These are phyloP conservation scores for Auriscalpium orientale DNA, from an alignment of 768 basidiomycete species.

Conservation along the genomic window DNA sequence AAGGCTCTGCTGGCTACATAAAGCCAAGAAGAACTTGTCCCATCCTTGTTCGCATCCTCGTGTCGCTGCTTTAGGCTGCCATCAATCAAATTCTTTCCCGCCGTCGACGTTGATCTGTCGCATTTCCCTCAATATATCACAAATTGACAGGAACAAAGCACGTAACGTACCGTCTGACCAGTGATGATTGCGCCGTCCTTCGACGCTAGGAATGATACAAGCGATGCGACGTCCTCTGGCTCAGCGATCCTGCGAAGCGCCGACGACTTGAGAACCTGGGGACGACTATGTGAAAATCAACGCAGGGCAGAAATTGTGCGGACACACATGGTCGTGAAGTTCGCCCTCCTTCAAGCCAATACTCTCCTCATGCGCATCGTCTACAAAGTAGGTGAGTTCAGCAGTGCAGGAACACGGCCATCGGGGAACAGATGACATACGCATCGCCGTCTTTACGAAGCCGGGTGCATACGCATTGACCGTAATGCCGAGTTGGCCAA, in stretches of 20 bases:
- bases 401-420: not conserved
- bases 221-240: slow-evolving; percentile 11
- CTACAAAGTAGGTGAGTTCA: not conserved
- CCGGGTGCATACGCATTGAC: slow-evolving; percentile 19
- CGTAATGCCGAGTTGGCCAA: not conserved
- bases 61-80: too few species aligned
- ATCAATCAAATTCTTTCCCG: not conserved
- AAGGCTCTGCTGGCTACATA: not conserved
- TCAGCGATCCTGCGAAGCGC: not conserved
- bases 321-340: slow-evolving; percentile 1
- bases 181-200: slow-evolving; percentile 13
- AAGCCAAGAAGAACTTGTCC: not conserved
- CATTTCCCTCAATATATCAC: not conserved
- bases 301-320: not conserved
- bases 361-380: not conserved
- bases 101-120: not conserved
- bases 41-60: not conserved
- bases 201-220: slow-evolving; percentile 15
- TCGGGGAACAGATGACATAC: slow-evolving; percentile 2
- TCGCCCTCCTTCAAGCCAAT: not conserved
- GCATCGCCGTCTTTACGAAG: slow-evolving; percentile 7
- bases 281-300: not conserved
- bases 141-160: not conserved
- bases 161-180: not conserved
- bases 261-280: not conserved